Base-by-base conservation (phyloP, 2,329 filamentous ascomycete species). In the Colletotrichum incanum region DNA sequence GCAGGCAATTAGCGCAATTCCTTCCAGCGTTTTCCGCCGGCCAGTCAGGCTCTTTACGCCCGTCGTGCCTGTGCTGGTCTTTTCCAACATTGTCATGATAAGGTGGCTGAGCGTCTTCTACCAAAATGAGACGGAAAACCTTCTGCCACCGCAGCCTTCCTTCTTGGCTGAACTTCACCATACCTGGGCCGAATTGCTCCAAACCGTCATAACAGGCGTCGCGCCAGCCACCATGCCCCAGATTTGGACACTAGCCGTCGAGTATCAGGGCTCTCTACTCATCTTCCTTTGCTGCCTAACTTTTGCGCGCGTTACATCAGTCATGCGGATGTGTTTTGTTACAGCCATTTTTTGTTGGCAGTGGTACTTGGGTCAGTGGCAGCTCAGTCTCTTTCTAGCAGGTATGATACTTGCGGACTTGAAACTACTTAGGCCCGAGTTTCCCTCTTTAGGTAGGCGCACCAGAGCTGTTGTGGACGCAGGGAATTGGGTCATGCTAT, bases 221-320 rank as follows among this genome's bases (percentile, higher is more conserved):
- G n/a, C 9, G 5, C 69, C 47, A 3, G 82, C 78, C 41, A 89
- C 90, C 76, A 87, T 91, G 76, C 83, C 88, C 28, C 89, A 91
- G 73, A 79, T 91, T 23, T 91, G 89, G 89, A 91, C 89, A 5
- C 90, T 91, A 45, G 89, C 89, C 5, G 84, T 90, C 59, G 89
- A 91, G 78, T 90, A 89, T 76, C 83, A 86, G 71, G 88, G 86
- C 77, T 90, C 87, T 2, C 85, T 91, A 76, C 82, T 88, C 67
- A 82, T 91, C n/a, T 91, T 91, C 78, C 79, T 90, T 5, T 82
- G 84, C 14, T 78, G 89, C 28, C 65, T 89, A 2, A 88, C 84
- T 31, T 84, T 86, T 7, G 85, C 86, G 5, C 81, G 86, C 31
- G 77, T 89, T 41, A 82, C 82, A 39, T 83, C 80, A 3, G 72